Conservation (phyloP, 1,284 basidiomycete genomes). For the Phellinidium pouzarii region DNA sequence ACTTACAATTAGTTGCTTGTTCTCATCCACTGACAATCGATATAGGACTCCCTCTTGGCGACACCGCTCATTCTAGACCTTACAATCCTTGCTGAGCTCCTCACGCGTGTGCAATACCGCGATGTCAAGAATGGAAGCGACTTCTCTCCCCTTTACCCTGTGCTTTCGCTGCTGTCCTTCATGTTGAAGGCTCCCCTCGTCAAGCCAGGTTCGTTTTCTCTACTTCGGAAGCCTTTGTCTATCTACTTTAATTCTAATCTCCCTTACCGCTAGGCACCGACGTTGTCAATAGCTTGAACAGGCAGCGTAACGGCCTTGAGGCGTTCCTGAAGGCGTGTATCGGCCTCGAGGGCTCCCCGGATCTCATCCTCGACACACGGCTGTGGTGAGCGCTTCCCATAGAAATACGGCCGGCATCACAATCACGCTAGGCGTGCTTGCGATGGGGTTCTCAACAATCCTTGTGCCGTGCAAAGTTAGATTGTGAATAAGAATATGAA, state of each 20-base stretch:
- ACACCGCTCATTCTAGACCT: conserved; percentile 95
- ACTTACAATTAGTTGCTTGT: neutral
- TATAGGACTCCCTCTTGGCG: conserved; percentile 88
- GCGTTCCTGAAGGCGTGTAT: conserved; percentile 90
- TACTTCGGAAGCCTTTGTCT: conserved; percentile 2
- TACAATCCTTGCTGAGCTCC: conserved; percentile 88
- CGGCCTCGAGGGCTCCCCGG: conserved; percentile 76
- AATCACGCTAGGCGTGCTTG: neutral
- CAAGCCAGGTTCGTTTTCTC: conserved; percentile 70
- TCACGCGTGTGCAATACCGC: conserved; percentile 90
- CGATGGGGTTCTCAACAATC: conserved; percentile 11
- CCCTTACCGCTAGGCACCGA: conserved; percentile 48
- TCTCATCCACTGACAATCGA: conserved; percentile 15
- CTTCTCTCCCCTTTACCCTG: conserved; percentile 79
- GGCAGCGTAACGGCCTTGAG: conserved; percentile 93
- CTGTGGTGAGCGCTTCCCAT: conserved; percentile 77
- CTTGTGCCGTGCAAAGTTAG: neutral
- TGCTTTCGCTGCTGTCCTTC: conserved; percentile 86
- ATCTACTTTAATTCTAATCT: conserved; percentile 7
- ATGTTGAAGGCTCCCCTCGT: conserved; percentile 98
- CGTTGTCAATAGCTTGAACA: conserved; percentile 91
- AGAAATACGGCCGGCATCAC: neutral
- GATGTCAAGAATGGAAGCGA: conserved; percentile 42
- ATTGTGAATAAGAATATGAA: neutral
- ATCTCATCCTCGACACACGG: conserved; percentile 81